Conservation (phyloP, 768 basidiomycete genomes). For the Boletellus emodensis region DNA sequence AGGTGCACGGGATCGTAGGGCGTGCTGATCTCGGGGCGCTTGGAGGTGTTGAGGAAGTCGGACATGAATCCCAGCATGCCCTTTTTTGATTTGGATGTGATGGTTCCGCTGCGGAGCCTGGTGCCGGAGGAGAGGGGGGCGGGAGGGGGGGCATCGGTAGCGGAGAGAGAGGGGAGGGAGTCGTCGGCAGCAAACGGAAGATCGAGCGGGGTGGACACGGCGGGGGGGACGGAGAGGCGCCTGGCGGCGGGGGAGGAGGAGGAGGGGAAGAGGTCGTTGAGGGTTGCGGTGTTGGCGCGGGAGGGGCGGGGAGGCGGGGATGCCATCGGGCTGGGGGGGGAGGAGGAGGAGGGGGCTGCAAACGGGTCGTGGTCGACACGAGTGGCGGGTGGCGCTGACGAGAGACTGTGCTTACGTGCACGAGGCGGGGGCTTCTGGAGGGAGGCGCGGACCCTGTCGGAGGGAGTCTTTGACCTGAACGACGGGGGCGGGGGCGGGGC, state of each 20-base stretch:
- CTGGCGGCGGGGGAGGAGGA: slow-evolving; percentile 41
- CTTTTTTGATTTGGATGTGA: slow-evolving; percentile 48
- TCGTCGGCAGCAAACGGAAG: slow-evolving; percentile 22
- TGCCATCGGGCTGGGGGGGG: slow-evolving; percentile 22
- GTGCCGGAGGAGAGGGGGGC: slow-evolving; percentile 16
- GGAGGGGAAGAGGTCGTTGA: slow-evolving; percentile 66
- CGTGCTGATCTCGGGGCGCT: slow-evolving; percentile 89
- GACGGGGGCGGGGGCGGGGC: slow-evolving; percentile 39
- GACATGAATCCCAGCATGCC: slow-evolving; percentile 63
- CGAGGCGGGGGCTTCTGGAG: slow-evolving; percentile 62
- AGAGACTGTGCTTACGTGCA: slow-evolving; percentile 50
- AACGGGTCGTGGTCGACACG: slow-evolving; percentile 58
- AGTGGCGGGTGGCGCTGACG: slow-evolving; percentile 31
- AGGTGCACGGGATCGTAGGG: slow-evolving; percentile 99
- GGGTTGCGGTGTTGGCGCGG: slow-evolving; percentile 77
- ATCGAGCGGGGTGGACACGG: slow-evolving; percentile 27
- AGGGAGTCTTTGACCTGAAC: slow-evolving; percentile 28
- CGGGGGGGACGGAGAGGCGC: slow-evolving; percentile 48
- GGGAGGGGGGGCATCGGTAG: slow-evolving; percentile 8
- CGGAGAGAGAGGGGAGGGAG: slow-evolving; percentile 18
- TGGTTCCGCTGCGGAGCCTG: slow-evolving; percentile 42
- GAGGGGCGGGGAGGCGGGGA: slow-evolving; percentile 77
- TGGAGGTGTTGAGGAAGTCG: slow-evolving; percentile 71
- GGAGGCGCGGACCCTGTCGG: slow-evolving; percentile 43
- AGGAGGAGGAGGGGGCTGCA: slow-evolving; percentile 31